A percentile compares a stretch with the other conserved stretches of the same genome.
These are phyloP conservation scores for Blastocladiella britannica DNA, from an alignment of 192 early-diverging fungal species.

Conservation along the genomic window DNA sequence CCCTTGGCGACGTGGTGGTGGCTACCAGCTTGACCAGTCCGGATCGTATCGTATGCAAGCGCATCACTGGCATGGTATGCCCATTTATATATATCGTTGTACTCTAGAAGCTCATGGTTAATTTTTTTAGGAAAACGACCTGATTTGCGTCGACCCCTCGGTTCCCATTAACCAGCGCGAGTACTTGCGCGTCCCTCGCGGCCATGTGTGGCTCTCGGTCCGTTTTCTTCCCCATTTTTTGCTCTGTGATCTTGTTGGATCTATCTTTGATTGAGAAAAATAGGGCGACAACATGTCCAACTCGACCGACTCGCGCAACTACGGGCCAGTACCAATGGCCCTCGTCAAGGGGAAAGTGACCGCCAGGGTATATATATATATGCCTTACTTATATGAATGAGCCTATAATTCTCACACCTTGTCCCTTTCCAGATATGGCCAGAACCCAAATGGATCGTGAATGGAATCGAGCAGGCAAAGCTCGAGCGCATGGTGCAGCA, in stretches of 20 bases:
- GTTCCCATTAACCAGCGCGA: conserved; percentile 15
- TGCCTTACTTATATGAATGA: not conserved
- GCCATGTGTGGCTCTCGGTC: conserved; percentile 77
- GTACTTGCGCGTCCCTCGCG: conserved; percentile 57
- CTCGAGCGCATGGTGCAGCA: too few relatives aligned
- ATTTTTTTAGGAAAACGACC: conserved; percentile 46
- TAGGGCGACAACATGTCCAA: conserved; percentile 80
- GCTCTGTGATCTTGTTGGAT: too few relatives aligned
- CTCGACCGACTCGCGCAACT: conserved; percentile 73
- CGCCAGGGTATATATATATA: conserved; percentile 20
- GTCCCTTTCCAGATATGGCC: conserved; percentile 15
- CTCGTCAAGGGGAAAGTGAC: conserved; percentile 57
- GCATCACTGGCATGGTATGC: conserved; percentile 53
- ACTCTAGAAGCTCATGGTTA: not conserved
- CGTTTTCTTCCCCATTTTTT: too few relatives aligned
- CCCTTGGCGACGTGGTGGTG: conserved; percentile 60
- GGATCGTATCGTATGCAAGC: conserved; percentile 47
- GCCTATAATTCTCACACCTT: not conserved
- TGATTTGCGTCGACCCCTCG: conserved; percentile 56
- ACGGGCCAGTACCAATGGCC: conserved; percentile 71
- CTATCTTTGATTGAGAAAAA: too few relatives aligned
- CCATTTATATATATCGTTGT: conserved; percentile 1
- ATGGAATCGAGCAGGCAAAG: conserved; percentile 15
- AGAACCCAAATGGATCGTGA: conserved; percentile 17
- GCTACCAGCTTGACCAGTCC: conserved; percentile 50